phyloP scores from a whole-genome alignment of 2,329 filamentous ascomycete species.

The Amauroascus niger region DNA sequence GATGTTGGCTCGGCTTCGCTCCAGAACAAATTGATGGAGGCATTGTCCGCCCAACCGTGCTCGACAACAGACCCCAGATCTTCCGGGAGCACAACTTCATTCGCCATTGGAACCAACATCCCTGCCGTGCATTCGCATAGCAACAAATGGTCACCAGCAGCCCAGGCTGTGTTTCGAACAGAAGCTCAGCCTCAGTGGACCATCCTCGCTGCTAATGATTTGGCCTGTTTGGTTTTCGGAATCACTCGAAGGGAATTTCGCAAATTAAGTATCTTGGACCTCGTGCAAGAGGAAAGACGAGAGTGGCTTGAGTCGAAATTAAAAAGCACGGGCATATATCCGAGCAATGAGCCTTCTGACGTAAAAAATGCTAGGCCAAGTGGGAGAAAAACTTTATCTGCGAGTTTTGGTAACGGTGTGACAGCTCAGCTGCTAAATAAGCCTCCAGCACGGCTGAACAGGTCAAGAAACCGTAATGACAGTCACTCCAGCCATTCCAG shows the following conservation, averaged over 20 bases:
- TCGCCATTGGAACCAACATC: slow-evolving; percentile 32
- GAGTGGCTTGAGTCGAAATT: slow-evolving; percentile 86
- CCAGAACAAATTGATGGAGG: slow-evolving; percentile 76
- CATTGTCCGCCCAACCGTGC: slow-evolving; percentile 67
- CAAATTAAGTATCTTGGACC: slow-evolving; percentile 88
- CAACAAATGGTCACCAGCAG: slow-evolving; percentile 78
- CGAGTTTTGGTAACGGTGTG: slow-evolving; percentile 71
- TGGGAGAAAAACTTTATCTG: slow-evolving; percentile 33
- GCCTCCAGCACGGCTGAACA: slow-evolving; percentile 51
- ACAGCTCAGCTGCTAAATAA: slow-evolving; percentile 84
- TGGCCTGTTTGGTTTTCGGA: slow-evolving; percentile 97
- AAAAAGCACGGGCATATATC: slow-evolving; percentile 38
- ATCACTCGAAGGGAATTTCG: slow-evolving; percentile 92
- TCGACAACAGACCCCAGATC: slow-evolving; percentile 44
- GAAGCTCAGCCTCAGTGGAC: slow-evolving; percentile 85
- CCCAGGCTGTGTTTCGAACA: slow-evolving; percentile 97
- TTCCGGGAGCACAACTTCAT: slow-evolving; percentile 27
- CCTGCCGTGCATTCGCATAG: slow-evolving; percentile 73
- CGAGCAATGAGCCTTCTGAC: slow-evolving; percentile 42
- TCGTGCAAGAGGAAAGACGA: slow-evolving; percentile 80
- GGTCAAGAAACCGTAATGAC: slow-evolving; percentile 37
- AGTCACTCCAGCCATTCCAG: slow-evolving; percentile 27
- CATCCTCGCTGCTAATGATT: slow-evolving; percentile 88
- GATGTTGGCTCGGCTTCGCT: slow-evolving; percentile 65
- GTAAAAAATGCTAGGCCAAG: slow-evolving; percentile 28